A percentile compares a stretch with the other conserved stretches of the same genome.
Conservation (phyloP, 2,329 filamentous ascomycete genomes). For the Arthroderma sp. region DNA sequence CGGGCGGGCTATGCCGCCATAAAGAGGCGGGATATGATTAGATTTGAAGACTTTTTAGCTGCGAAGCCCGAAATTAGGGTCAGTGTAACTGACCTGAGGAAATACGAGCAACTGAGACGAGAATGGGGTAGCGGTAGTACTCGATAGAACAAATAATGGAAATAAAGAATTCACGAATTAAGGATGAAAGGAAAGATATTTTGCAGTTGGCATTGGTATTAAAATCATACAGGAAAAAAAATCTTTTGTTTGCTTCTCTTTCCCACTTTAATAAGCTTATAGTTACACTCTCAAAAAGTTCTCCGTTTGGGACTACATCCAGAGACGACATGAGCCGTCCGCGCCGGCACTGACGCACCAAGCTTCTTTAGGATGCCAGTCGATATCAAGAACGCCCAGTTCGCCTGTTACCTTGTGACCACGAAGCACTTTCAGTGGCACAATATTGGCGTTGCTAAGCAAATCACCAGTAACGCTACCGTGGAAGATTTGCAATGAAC, state of each 20-base stretch:
- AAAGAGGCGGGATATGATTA: constrained; percentile 34
- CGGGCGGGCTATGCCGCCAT: constrained; percentile 47
- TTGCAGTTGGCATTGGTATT: too few relatives aligned
- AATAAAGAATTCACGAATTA: too few relatives aligned
- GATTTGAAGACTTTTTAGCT: constrained; percentile 29
- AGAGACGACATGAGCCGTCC: constrained; percentile 82
- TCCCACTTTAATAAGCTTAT: too few relatives aligned
- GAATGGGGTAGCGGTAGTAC: constrained; percentile 32
- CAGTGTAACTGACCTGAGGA: constrained; percentile 44
- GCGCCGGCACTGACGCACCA: constrained; percentile 92
- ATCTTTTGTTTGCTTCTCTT: too few relatives aligned
- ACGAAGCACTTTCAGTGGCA: constrained; percentile 83
- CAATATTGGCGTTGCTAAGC: constrained; percentile 92
- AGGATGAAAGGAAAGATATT: too few relatives aligned
- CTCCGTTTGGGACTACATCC: constrained; percentile 42
- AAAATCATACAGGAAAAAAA: too few relatives aligned
- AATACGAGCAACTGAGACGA: constrained; percentile 42
- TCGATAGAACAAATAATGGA: background rate
- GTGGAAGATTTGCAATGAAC: constrained; percentile 89
- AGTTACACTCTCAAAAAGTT: too few relatives aligned
- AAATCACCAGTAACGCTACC: constrained; percentile 88
- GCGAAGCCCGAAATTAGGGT: constrained; percentile 29
- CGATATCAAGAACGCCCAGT: constrained; percentile 80
- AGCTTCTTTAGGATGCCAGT: constrained; percentile 89
- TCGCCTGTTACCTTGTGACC: constrained; percentile 79